phyloP scores from a whole-genome alignment of 176 grass and related monocot species.

The Cenchrus americanus region DNA sequence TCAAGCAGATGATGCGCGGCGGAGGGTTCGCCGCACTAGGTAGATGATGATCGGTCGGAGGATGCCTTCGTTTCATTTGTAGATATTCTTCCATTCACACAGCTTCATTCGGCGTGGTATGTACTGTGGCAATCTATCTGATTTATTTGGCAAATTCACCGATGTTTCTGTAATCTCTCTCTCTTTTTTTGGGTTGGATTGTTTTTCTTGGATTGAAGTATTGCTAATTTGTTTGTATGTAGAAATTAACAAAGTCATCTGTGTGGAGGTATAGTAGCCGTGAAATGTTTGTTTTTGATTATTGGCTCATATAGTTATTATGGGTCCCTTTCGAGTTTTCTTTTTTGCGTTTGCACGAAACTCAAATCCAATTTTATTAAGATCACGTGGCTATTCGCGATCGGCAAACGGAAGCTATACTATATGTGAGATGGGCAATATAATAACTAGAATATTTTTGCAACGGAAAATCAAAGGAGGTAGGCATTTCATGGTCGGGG shows the following conservation, averaged over 20 bases:
- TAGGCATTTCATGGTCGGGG: no score
- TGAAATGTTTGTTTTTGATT: neutral
- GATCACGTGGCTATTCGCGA: no score
- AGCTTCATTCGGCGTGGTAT: neutral
- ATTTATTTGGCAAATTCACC: neutral
- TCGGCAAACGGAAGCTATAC: no score
- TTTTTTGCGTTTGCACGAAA: no score
- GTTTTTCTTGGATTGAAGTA: neutral
- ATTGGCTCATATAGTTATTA: neutral
- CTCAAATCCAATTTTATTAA: no score
- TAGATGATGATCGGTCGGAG: neutral
- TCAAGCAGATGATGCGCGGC: constrained; percentile 80
- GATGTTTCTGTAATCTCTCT: neutral
- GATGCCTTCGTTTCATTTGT: neutral
- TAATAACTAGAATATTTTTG: no score
- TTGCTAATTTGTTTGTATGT: neutral
- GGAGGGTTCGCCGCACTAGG: constrained; percentile 56
- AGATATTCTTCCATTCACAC: constrained; percentile 1
- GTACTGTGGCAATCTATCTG: neutral
- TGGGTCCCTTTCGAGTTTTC: no score
- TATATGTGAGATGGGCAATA: no score
- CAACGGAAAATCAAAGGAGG: no score
- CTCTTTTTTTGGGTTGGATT: neutral
- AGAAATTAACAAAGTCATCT: neutral
- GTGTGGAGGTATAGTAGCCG: neutral